Percentiles rank a stretch among this genome's conserved stretches.
phyloP scores from a whole-genome alignment of 2,329 filamentous ascomycete genomes.

The Dryadomyces sulphureus region DNA sequence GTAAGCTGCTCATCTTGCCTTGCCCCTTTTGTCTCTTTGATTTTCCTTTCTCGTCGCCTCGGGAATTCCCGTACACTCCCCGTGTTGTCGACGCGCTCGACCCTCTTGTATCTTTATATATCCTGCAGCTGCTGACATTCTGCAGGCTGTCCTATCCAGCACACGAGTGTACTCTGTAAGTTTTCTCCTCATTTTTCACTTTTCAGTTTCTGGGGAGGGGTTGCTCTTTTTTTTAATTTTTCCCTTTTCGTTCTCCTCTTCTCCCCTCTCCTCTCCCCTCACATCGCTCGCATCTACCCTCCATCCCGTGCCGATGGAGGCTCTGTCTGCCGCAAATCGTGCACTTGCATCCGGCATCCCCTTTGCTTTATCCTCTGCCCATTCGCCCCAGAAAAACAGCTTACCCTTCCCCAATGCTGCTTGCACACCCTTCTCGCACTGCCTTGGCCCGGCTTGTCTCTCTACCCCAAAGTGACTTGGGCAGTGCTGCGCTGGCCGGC shows the following conservation, averaged over 20 bases:
- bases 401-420: not conserved
- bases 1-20: conserved; percentile 1
- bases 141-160: too few relatives aligned
- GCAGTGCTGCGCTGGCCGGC: conserved; percentile 26
- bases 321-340: not conserved
- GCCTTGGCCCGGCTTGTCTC: not conserved
- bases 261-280: not conserved
- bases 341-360: not conserved
- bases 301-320: not conserved
- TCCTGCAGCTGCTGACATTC: too few relatives aligned
- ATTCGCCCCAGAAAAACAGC: not conserved
- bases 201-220: not conserved
- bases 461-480: not conserved
- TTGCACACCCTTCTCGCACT: not conserved
- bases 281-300: not conserved
- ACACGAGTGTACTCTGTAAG: too few relatives aligned
- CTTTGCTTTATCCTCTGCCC: not conserved
- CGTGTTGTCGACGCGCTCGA: too few relatives aligned
- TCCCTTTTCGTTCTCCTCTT: too few relatives aligned
- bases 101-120: too few relatives aligned
- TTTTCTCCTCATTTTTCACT: too few relatives aligned
- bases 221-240: not conserved
- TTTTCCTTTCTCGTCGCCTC: not conserved
- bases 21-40: too few relatives aligned
- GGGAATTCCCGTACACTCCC: too few relatives aligned